Evolutionary conservation across 2,329 filamentous ascomycete genomes (phyloP), one percentile per base, ranked within the genome.

Genomic region (Diplodia intermedia): DNA sequence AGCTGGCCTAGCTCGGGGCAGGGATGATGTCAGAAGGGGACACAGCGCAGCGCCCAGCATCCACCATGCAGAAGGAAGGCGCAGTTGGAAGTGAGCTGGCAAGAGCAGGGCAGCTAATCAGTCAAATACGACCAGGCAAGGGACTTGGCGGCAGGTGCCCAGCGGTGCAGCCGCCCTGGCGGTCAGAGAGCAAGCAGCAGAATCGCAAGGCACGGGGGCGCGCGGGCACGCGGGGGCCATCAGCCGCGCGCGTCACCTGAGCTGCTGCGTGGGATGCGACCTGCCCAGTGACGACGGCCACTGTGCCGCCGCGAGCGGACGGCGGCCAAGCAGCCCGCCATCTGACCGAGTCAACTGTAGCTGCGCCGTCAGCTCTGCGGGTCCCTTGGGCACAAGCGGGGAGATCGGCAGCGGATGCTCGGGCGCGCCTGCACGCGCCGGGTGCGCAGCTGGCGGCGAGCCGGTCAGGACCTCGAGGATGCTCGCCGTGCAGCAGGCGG

Each of bases 201-300:
- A 2, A 23, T 23, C 40, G 40, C 56, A 33, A 7, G 40, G 23
- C 56, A 33, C 33, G 36, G 33, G 33, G 33, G 33, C 33, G 1
- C 33, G 33, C 33, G 33, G 33, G 33, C 8, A 11, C 18, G 15
- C 15, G 18, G 14, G 7, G 3, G n/a, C 60, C 60, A 52, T 63
- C 60, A 52, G 29, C 47, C 47, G 60, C 47, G 60, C 31, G 14
- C 11, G 57, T 62, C 57, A 62, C 31, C 40, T 61, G 56, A 62
- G 47, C 40, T 61, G 56, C 40, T 61, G 56, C 56, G 38, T 31
- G 40, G 36, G 36, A 43, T 23, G 14, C n/a, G 11, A 23, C 33
- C n/a, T n/a, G n/a, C n/a, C 54, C 23, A 47, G 56, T 60, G 56
- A 60, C 54, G 54, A 40, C 26, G 26, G 26, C 26, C 26, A 26